Evolutionary conservation across 2,329 filamentous ascomycete genomes (phyloP), one percentile per base, ranked within the genome.

Genomic region (Aureobasidium sp.): DNA sequence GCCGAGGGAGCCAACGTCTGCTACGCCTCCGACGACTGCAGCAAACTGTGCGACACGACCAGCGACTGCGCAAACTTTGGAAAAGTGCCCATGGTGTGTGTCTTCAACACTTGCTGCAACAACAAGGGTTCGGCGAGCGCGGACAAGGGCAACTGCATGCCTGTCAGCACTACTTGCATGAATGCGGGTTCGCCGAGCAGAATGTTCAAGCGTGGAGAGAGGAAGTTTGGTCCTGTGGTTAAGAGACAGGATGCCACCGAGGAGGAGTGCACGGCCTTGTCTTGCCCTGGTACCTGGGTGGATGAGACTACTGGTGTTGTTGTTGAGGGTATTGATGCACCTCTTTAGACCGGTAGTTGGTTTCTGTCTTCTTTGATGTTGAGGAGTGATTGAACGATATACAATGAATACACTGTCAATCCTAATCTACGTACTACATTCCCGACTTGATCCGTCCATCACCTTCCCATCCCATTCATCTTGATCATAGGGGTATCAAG

Each of bases 281-380:
- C 46, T 21, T 37, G 27, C 46, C 31, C 46, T 37, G 27, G 46
- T 37, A 50, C 31, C 7, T 50, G 27, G 27, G 46, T 37, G 11
- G 46, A 50, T 37, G 46, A 50, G 19, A 19, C 19, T 11, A 50
- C 27, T 50, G 46, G 31, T 19, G 27, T 35, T 25, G 46, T 37
- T 21, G 27, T 50, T 13, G 15, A 50, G 1, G 31, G 46, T 9
- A 19, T 21, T 6, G 38, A 19, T 74, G 61, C 73, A 78, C 62
- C 81, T 67, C 63, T 79, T 81, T 66, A 81, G 79, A 60, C 75
- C 70, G 1, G 78, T 79, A n/a, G 4, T 73, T 77, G 21, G 79
- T 68, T n/a, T n/a, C n/a, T n/a, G n/a, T n/a, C n/a, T n/a, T n/a
- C n/a, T n/a, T n/a, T n/a, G n/a, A n/a, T n/a, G n/a, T n/a, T n/a